Percentiles rank a stretch among this genome's conserved stretches.
These are phyloP conservation scores for Teunomyces gatunensis DNA, from an alignment of 805 yeast genomes.

Conservation along the genomic window DNA sequence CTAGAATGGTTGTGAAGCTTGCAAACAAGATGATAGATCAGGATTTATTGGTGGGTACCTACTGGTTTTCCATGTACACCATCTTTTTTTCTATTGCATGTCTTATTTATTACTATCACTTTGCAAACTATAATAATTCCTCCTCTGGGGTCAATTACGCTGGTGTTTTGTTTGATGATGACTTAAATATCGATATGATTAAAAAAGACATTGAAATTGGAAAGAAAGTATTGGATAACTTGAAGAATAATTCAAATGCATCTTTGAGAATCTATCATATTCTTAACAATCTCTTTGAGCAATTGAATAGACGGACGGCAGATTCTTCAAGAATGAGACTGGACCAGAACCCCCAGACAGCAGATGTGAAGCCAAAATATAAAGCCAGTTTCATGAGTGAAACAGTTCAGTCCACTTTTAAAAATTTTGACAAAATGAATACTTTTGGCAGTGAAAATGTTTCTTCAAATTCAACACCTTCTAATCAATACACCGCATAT, in stretches of 20 bases:
- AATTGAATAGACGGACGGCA: conserved; percentile 71
- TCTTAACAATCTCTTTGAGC: conserved; percentile 76
- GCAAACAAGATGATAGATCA: conserved; percentile 78
- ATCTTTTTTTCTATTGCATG: conserved; percentile 88
- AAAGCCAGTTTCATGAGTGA: conserved; percentile 11
- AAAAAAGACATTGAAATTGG: conserved; percentile 81
- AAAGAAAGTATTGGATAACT: conserved; percentile 62
- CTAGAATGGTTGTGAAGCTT: conserved; percentile 74
- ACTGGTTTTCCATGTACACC: conserved; percentile 90
- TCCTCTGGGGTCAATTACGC: conserved; percentile 39
- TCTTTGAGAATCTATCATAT: conserved; percentile 79
- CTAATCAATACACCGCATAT: neutral
- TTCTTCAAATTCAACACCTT: neutral
- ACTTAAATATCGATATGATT: conserved; percentile 49
- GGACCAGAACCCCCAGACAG: neutral
- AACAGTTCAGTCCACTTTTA: conserved; percentile 21
- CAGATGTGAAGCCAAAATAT: conserved; percentile 4
- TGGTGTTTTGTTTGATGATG: conserved; percentile 45
- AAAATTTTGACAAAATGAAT: conserved; percentile 30
- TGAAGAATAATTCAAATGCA: conserved; percentile 74
- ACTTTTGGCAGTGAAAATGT: neutral
- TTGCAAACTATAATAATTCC: conserved; percentile 33
- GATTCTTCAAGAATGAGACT: conserved; percentile 25
- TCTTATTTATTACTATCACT: conserved; percentile 74
- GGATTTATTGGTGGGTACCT: conserved; percentile 73